A percentile compares a stretch with the other conserved stretches of the same genome.
Conservation (phyloP, 768 basidiomycete species). For the Rhodotorula babjevae region DNA sequence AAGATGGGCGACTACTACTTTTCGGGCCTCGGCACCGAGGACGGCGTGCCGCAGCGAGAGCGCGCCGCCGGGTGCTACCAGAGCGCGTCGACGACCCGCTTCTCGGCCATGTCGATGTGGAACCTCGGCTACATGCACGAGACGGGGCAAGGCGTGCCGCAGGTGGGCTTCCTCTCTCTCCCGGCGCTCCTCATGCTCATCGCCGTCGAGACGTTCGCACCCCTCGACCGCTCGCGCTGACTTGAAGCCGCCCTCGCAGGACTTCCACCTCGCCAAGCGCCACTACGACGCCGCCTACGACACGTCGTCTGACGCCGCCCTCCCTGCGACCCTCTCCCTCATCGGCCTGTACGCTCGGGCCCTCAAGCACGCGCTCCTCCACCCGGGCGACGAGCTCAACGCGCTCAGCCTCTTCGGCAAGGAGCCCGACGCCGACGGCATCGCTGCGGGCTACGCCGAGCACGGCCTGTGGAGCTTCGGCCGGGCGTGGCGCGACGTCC, state of each 20-base stretch:
- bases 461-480: constrained; percentile 19
- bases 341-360: constrained; percentile 75
- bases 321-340: constrained; percentile 78
- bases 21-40: constrained; percentile 70
- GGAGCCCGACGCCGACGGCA: constrained; percentile 4
- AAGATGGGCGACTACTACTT: constrained; percentile 99
- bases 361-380: constrained; percentile 51
- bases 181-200: background rate
- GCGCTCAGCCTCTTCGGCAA: constrained; percentile 30
- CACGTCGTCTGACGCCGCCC: constrained; percentile 79
- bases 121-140: constrained; percentile 99
- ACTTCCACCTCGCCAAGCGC: constrained; percentile 93
- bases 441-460: background rate
- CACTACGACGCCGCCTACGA: constrained; percentile 88
- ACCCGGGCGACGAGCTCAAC: constrained; percentile 20
- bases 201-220: background rate
- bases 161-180: constrained; percentile 52
- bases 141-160: constrained; percentile 83
- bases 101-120: constrained; percentile 95
- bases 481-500: constrained; percentile 31
- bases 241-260: constrained; percentile 51
- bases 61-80: constrained; percentile 93
- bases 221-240: background rate
- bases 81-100: constrained; percentile 83
- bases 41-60: constrained; percentile 62